phyloP scores from a whole-genome alignment of 306 rosid genomes.

The Cucurbita ficifolia region DNA sequence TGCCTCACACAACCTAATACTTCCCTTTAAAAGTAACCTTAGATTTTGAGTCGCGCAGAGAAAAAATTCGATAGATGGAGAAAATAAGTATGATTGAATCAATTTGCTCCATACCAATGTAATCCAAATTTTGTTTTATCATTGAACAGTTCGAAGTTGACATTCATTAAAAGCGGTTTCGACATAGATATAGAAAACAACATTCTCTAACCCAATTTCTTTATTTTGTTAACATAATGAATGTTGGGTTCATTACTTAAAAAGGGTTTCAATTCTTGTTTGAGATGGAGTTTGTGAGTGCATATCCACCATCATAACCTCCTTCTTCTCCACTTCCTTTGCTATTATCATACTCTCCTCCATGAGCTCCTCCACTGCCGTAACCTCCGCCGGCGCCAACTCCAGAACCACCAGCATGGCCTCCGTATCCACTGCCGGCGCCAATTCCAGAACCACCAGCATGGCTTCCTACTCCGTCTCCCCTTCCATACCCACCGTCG shows the following conservation, averaged over 20 bases:
- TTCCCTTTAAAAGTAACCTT: too few species aligned
- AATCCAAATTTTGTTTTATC: neutral
- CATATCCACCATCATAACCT: neutral
- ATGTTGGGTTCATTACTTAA: neutral
- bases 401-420: neutral
- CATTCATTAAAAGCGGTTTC: neutral
- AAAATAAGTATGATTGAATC: too few species aligned
- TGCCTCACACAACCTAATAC: too few species aligned
- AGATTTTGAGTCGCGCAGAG: too few species aligned
- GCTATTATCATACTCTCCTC: too few species aligned
- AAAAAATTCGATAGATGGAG: too few species aligned
- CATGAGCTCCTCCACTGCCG: conserved; percentile 13
- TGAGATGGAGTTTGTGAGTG: neutral
- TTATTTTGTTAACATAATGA: neutral
- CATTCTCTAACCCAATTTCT: neutral
- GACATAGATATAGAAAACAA: neutral
- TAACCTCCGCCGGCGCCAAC: neutral
- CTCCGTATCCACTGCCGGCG: neutral
- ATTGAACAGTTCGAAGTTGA: neutral
- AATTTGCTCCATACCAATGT: too few species aligned
- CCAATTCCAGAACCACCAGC: too few species aligned
- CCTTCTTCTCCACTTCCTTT: neutral
- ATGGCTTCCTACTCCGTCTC: too few species aligned
- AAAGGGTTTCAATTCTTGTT: too few species aligned
- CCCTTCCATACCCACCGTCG: neutral